Evolutionary conservation across 305 asterid species (phyloP).

Genomic region (Fraxinus sp.): DNA sequence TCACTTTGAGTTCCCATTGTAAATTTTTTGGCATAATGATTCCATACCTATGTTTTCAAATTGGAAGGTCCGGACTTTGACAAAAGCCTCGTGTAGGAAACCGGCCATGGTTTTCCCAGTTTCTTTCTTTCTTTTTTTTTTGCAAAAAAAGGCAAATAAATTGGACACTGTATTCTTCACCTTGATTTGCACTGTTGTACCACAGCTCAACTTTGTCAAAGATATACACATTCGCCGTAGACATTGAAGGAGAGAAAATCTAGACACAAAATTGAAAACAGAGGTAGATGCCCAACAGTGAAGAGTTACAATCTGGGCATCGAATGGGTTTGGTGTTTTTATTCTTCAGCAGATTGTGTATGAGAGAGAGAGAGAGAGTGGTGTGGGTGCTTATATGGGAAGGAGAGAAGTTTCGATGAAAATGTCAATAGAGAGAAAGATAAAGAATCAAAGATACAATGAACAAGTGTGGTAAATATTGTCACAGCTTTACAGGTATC

Average conservation of each 20-base stretch:
- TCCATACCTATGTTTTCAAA: not conserved
- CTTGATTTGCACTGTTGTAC: not conserved
- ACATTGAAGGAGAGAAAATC: not conserved
- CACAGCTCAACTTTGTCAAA: not conserved
- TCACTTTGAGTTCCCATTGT: not conserved
- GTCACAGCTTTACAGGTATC: not conserved
- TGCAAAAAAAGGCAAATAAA: not conserved
- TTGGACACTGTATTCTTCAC: not conserved
- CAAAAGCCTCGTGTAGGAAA: not conserved
- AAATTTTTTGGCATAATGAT: not conserved
- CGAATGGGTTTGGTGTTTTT: not conserved
- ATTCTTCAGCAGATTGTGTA: not conserved
- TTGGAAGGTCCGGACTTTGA: not conserved
- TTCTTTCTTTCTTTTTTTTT: not conserved
- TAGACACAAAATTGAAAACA: not conserved
- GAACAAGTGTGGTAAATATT: not conserved
- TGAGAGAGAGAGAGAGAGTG: not conserved
- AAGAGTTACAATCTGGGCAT: not conserved
- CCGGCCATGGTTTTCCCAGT: not conserved
- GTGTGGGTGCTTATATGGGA: not conserved
- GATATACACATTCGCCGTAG: not conserved
- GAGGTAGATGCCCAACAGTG: not conserved
- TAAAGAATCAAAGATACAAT: not conserved
- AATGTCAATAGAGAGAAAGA: not conserved
- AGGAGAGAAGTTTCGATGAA: not conserved